Evolutionary conservation across 2,329 filamentous ascomycete species (phyloP).

Genomic region (Pseudocercospora eumusae): DNA sequence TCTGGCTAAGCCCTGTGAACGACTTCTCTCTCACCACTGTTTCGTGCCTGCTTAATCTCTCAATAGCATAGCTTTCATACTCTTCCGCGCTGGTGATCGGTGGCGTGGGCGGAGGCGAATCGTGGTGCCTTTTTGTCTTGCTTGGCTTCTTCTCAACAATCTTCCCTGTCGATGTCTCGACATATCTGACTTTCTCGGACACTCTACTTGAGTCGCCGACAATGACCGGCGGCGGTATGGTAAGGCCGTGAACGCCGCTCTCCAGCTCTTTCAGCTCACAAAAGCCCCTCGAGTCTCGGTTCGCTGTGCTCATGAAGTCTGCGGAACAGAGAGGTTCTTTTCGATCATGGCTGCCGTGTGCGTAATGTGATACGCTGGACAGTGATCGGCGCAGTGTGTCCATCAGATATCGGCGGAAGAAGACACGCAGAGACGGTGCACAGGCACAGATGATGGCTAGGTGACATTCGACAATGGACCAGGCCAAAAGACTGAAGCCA

Average conservation of each 20-base stretch:
- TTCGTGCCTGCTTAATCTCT: slow-evolving; percentile 21
- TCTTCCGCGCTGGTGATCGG: slow-evolving; percentile 25
- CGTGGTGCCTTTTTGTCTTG: background rate
- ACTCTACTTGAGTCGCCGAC: slow-evolving; percentile 4
- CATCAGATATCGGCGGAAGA: slow-evolving; percentile 35
- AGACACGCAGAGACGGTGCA: slow-evolving; percentile 34
- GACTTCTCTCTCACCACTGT: slow-evolving; percentile 1
- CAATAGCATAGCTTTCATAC: slow-evolving; percentile 27
- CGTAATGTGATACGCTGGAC: slow-evolving; percentile 23
- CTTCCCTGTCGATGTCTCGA: background rate
- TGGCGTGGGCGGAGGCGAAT: slow-evolving; percentile 11
- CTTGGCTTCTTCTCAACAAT: background rate
- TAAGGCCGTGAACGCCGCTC: slow-evolving; percentile 19
- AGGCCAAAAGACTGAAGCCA: slow-evolving; percentile 34
- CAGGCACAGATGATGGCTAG: slow-evolving; percentile 39
- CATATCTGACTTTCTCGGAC: background rate
- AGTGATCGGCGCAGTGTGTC: slow-evolving; percentile 24
- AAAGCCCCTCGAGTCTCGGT: slow-evolving; percentile 13
- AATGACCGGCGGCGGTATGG: slow-evolving; percentile 18
- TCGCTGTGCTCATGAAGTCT: slow-evolving; percentile 5
- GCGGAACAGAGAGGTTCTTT: slow-evolving; percentile 1
- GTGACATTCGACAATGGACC: slow-evolving; percentile 35
- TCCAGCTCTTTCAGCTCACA: slow-evolving; percentile 21
- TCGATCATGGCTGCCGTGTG: slow-evolving; percentile 4
- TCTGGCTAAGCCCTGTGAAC: background rate